Percentiles rank a stretch among this genome's conserved stretches.
phyloP scores from a whole-genome alignment of 2,329 filamentous ascomycete species.

The Neonectria magnoliae region DNA sequence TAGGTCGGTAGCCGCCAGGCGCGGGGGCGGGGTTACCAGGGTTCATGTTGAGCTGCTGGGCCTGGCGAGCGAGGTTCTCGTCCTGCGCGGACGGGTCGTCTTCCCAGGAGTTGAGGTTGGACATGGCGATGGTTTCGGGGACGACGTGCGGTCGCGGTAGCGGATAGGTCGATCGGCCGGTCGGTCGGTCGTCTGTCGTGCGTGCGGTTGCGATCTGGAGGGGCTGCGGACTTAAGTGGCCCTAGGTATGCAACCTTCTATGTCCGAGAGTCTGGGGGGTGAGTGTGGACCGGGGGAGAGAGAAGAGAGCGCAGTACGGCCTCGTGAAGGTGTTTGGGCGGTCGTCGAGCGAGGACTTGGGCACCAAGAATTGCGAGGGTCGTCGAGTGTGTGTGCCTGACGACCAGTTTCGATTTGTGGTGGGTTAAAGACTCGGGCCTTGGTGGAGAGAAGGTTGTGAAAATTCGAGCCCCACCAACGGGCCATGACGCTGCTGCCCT shows the following conservation, averaged over 20 bases:
- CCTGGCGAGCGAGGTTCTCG: conserved; percentile 79
- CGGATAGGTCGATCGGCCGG: conserved; percentile 29
- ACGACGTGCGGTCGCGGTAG: conserved; percentile 18
- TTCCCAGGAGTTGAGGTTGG: conserved; percentile 95
- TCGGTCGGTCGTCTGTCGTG: conserved; percentile 26
- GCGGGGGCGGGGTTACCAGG: conserved; percentile 57
- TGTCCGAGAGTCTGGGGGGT: conserved; percentile 19
- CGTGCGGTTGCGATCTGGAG: conserved; percentile 38
- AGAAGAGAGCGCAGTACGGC: conserved; percentile 14
- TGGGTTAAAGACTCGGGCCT: conserved; percentile 30
- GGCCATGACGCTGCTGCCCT: conserved; percentile 45
- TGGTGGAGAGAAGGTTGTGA: conserved; percentile 48
- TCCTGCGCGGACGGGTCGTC: conserved; percentile 84
- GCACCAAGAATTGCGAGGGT: conserved; percentile 37
- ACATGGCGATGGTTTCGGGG: conserved; percentile 66
- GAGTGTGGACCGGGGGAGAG: conserved; percentile 6
- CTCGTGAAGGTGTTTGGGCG: background rate
- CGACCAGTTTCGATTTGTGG: conserved; percentile 36
- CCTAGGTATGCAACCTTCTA: conserved; percentile 23
- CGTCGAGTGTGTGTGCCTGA: conserved; percentile 37
- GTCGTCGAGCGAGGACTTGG: conserved; percentile 31
- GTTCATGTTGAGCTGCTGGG: conserved; percentile 80
- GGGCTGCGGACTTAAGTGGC: conserved; percentile 26
- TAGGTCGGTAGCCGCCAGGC: conserved; percentile 60
- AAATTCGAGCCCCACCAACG: conserved; percentile 54